Percentiles rank a stretch among this genome's conserved stretches.
phyloP scores from a whole-genome alignment of 2,329 filamentous ascomycete genomes.

The Blastomyces parvus region DNA sequence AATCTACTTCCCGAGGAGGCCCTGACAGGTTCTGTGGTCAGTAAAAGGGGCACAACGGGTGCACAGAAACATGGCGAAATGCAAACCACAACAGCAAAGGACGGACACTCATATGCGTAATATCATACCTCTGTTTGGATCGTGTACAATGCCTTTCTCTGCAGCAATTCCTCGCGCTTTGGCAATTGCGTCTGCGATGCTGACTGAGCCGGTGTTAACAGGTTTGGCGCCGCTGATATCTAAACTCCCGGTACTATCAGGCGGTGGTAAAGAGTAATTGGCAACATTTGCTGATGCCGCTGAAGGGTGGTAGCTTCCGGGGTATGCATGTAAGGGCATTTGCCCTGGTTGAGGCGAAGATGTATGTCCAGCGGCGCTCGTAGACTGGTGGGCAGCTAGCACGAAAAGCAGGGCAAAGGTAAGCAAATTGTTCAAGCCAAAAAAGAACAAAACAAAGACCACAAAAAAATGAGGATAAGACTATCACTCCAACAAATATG shows the following conservation, averaged over 20 bases:
- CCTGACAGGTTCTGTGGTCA: not conserved
- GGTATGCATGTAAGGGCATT: slow-evolving; percentile 27
- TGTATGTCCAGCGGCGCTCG: slow-evolving; percentile 39
- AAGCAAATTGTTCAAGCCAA: not conserved
- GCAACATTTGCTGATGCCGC: slow-evolving; percentile 35
- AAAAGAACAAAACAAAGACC: not conserved
- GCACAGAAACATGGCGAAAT: not conserved
- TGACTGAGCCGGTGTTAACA: slow-evolving; percentile 69
- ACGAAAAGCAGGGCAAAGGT: not conserved
- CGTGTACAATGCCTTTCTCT: slow-evolving; percentile 58
- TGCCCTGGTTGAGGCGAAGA: slow-evolving; percentile 28
- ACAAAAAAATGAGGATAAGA: not conserved
- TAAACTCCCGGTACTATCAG: slow-evolving; percentile 55
- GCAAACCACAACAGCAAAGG: not conserved
- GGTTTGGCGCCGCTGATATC: slow-evolving; percentile 74
- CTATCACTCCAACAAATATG: not conserved
- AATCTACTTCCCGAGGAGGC: slow-evolving; percentile 15
- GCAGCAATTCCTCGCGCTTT: slow-evolving; percentile 74
- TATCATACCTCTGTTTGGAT: slow-evolving; percentile 28
- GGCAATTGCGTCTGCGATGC: slow-evolving; percentile 73
- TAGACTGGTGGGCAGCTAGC: slow-evolving; percentile 43
- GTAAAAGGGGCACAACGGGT: not conserved
- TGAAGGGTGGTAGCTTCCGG: slow-evolving; percentile 36
- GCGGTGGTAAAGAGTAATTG: slow-evolving; percentile 34
- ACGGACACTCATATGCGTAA: not conserved